phyloP scores from a whole-genome alignment of 495 filamentous ascomycete species.

The Trichoderma parareesei region DNA sequence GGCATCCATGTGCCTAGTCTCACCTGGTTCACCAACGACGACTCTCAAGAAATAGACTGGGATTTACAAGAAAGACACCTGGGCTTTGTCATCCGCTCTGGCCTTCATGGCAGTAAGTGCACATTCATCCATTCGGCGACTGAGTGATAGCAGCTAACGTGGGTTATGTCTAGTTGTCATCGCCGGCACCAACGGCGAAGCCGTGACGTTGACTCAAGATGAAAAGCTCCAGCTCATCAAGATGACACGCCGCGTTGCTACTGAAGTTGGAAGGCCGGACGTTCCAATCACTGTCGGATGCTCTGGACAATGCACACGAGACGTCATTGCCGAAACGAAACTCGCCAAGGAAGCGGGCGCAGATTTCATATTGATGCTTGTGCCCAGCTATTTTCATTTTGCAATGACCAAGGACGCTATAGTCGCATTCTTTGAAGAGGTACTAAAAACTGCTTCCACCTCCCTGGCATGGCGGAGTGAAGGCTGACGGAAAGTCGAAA shows the following conservation, averaged over 20 bases:
- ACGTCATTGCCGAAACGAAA: constrained; percentile 20
- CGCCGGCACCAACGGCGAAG: constrained; percentile 30
- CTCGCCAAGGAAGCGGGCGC: constrained; percentile 24
- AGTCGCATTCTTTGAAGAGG: constrained; percentile 7
- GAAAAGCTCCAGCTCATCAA: constrained; percentile 24
- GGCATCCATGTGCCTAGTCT: constrained; percentile 36
- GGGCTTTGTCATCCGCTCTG: constrained; percentile 25
- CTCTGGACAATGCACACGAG: constrained; percentile 18
- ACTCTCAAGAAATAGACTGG: constrained; percentile 34
- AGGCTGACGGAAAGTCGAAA: not conserved
- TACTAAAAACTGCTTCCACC: not conserved
- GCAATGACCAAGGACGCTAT: constrained; percentile 2
- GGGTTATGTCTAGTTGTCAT: constrained; percentile 23
- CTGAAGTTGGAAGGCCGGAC: constrained; percentile 17
- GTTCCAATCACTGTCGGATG: constrained; percentile 25
- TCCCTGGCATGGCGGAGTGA: not conserved
- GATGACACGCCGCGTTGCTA: constrained; percentile 18
- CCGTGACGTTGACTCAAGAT: constrained; percentile 20
- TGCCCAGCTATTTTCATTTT: constrained; percentile 1
- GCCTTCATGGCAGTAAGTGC: constrained; percentile 23
- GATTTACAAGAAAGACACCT: constrained; percentile 32
- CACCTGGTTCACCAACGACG: constrained; percentile 28
- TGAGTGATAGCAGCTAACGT: not conserved
- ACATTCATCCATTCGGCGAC: not conserved
- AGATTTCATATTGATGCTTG: constrained; percentile 8